phyloP scores from a whole-genome alignment of 2,329 filamentous ascomycete genomes.

The Triangularia verruculosa region DNA sequence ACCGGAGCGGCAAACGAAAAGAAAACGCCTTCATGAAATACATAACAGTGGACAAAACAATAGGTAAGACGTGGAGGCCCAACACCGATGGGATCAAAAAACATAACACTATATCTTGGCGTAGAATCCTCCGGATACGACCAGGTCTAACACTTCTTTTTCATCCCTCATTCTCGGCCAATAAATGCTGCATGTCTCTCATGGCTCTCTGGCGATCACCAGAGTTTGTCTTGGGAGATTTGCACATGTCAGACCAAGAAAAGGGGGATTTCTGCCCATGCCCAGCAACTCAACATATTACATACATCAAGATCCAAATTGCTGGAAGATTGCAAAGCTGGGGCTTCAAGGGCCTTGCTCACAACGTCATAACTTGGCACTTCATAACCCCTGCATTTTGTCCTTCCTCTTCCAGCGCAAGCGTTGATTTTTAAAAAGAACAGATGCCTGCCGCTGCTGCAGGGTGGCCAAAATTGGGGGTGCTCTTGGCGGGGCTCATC shows the following conservation, averaged over 20 bases:
- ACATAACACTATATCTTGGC: background rate
- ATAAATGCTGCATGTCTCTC: constrained; percentile 9
- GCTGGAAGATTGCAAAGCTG: background rate
- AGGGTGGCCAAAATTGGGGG: background rate
- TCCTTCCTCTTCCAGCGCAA: background rate
- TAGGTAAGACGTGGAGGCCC: background rate
- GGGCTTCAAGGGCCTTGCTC: background rate
- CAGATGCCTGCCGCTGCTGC: background rate
- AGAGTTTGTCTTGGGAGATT: background rate
- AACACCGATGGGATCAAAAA: background rate
- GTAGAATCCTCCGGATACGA: background rate
- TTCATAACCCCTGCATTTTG: background rate
- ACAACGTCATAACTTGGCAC: constrained; percentile 4
- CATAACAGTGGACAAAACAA: background rate
- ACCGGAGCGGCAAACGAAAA: background rate
- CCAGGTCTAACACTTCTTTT: background rate
- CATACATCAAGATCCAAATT: background rate
- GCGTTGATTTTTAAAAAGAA: background rate
- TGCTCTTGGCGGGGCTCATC: background rate
- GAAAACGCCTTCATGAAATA: background rate
- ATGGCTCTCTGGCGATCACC: background rate
- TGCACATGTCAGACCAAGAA: background rate
- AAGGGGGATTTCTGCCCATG: background rate
- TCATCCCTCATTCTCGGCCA: constrained; percentile 3
- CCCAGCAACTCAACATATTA: background rate